Conservation (phyloP, 208 protist genomes). For the Leptomonas seymouri region DNA sequence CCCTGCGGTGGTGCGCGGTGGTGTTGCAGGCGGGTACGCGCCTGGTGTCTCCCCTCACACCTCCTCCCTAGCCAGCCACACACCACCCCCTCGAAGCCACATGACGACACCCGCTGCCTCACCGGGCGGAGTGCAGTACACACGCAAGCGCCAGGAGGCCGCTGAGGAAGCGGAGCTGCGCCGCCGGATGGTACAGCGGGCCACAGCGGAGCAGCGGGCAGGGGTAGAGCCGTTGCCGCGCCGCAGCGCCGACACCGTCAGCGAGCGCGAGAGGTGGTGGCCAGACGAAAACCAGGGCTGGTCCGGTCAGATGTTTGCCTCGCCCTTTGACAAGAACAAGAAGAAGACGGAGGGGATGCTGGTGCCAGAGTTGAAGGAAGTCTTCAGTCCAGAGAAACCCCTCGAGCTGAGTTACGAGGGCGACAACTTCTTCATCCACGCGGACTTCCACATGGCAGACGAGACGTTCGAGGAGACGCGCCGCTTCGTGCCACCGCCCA, state of each 20-base stretch:
- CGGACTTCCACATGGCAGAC: conserved; percentile 82
- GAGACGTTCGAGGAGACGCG: conserved; percentile 79
- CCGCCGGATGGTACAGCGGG: conserved; percentile 58
- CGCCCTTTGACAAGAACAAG: conserved; percentile 76
- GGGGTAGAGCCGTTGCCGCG: conserved; percentile 50
- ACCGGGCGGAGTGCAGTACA: conserved; percentile 82
- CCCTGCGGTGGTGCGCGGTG: background rate
- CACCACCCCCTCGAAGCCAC: conserved; percentile 40
- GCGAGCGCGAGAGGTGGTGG: conserved; percentile 72
- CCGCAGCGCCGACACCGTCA: conserved; percentile 9
- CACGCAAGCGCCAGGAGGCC: conserved; percentile 40
- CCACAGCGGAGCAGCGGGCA: conserved; percentile 65
- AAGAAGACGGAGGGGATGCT: conserved; percentile 83
- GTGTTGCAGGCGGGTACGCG: conserved; percentile 10
- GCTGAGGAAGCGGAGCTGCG: conserved; percentile 48
- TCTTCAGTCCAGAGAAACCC: conserved; percentile 57
- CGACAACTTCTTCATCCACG: conserved; percentile 74
- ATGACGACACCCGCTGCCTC: conserved; percentile 77
- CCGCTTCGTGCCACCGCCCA: conserved; percentile 77
- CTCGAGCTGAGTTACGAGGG: conserved; percentile 73
- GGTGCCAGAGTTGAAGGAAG: conserved; percentile 82
- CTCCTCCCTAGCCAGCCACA: conserved; percentile 27
- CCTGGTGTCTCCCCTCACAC: conserved; percentile 32
- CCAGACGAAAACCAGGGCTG: conserved; percentile 67
- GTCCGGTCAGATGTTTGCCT: conserved; percentile 75